Percentiles rank a stretch among this genome's conserved stretches.
Evolutionary conservation across 768 basidiomycete species (phyloP).

Genomic region (Hortiboletus flavorubellus): DNA sequence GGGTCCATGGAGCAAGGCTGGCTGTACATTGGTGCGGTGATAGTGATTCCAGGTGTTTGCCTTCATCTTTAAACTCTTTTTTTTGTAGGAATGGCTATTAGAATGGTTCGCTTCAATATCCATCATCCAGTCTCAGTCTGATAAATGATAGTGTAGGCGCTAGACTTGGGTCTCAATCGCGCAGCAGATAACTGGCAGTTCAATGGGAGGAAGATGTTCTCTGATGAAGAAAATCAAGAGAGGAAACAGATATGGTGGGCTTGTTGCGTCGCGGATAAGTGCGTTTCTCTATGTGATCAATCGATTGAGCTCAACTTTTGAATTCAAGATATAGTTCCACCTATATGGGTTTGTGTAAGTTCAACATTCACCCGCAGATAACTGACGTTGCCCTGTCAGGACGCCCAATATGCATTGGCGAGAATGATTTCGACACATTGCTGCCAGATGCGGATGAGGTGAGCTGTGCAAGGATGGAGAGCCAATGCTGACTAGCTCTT

Average conservation of each 20-base stretch:
- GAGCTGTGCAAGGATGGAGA: slow-evolving; percentile 10
- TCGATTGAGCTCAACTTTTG: slow-evolving; percentile 1
- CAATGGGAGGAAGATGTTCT: slow-evolving; percentile 58
- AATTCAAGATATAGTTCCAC: slow-evolving; percentile 59
- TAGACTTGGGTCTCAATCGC: slow-evolving; percentile 79
- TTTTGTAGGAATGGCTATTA: slow-evolving; percentile 60
- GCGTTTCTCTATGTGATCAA: slow-evolving; percentile 18
- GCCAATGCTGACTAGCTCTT: slow-evolving; percentile 5
- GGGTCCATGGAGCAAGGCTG: slow-evolving; percentile 80
- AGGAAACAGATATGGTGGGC: slow-evolving; percentile 81
- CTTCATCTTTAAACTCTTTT: not conserved
- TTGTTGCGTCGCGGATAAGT: slow-evolving; percentile 71
- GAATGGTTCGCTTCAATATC: slow-evolving; percentile 50
- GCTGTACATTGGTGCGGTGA: slow-evolving; percentile 64
- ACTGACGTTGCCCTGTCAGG: slow-evolving; percentile 36
- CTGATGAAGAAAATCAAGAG: slow-evolving; percentile 61
- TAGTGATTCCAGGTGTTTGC: slow-evolving; percentile 2
- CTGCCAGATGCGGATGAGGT: slow-evolving; percentile 57
- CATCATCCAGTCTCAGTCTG: not conserved
- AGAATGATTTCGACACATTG: slow-evolving; percentile 67
- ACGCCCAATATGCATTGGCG: slow-evolving; percentile 64
- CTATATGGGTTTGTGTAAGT: slow-evolving; percentile 56
- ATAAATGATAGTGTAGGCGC: slow-evolving; percentile 45
- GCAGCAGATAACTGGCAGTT: slow-evolving; percentile 73
- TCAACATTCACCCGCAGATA: not conserved